Conservation (phyloP, 441 rosid species). For the Gossypium davidsonii region DNA sequence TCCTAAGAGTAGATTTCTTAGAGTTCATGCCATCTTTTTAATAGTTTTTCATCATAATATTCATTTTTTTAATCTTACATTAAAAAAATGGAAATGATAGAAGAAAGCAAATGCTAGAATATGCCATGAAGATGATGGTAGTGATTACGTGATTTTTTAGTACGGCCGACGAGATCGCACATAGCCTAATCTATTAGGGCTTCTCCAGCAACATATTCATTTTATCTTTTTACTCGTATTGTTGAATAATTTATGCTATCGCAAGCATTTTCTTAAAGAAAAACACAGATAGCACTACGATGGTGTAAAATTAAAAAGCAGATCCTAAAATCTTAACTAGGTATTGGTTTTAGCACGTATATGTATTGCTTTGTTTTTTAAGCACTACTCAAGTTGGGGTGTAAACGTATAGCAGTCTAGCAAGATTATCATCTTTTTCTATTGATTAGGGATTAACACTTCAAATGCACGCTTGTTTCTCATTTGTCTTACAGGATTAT, state of each 20-base stretch:
- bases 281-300: not conserved
- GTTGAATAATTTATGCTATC: not conserved
- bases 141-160: too few species aligned
- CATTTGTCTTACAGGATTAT: not conserved
- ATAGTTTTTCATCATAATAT: too few species aligned
- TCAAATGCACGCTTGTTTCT: not conserved
- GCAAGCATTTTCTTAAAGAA: not conserved
- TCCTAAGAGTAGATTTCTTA: too few species aligned
- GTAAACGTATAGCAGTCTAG: not conserved
- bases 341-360: not conserved
- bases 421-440: not conserved
- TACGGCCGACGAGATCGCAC: too few species aligned
- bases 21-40: too few species aligned
- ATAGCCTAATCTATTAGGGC: too few species aligned
- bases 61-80: too few species aligned
- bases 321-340: not conserved
- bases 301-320: not conserved
- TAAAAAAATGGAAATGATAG: too few species aligned
- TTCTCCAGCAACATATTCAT: too few species aligned
- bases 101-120: too few species aligned
- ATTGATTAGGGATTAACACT: not conserved
- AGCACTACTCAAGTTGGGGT: not conserved
- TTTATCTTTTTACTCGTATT: not conserved
- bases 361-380: not conserved
- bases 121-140: too few species aligned